These are phyloP conservation scores for Aspergillus quadrilineatus DNA, from an alignment of 2,329 filamentous ascomycete genomes.

Conservation along the genomic window DNA sequence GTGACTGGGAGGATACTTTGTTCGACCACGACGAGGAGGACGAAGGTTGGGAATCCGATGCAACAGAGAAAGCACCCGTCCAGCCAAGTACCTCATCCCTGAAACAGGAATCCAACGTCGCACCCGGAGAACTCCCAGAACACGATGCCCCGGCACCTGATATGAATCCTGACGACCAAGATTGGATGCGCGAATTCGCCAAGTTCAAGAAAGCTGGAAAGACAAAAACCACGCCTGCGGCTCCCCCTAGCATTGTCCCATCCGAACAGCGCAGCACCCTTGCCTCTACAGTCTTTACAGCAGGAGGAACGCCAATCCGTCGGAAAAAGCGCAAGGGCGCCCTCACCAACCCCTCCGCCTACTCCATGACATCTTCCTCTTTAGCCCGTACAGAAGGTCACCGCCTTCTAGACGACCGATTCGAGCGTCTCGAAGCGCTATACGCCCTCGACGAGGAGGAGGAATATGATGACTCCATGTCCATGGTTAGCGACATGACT, in stretches of 20 bases:
- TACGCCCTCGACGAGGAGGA: slow-evolving; percentile 65
- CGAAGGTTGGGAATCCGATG: slow-evolving; percentile 92
- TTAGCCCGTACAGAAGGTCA: slow-evolving; percentile 85
- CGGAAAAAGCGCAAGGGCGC: slow-evolving; percentile 95
- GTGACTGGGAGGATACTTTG: slow-evolving; percentile 70
- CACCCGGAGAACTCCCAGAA: slow-evolving; percentile 34
- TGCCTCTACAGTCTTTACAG: slow-evolving; percentile 51
- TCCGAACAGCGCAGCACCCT: slow-evolving; percentile 44
- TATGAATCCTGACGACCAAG: slow-evolving; percentile 64
- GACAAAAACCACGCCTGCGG: slow-evolving; percentile 38
- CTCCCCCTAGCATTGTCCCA: slow-evolving; percentile 38
- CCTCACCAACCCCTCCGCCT: slow-evolving; percentile 79
- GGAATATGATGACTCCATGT: slow-evolving; percentile 53
- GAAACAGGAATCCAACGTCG: slow-evolving; percentile 7
- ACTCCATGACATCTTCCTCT: slow-evolving; percentile 89
- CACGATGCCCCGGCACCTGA: slow-evolving; percentile 42
- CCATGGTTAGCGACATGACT: slow-evolving; percentile 52
- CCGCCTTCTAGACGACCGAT: slow-evolving; percentile 80
- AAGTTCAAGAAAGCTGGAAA: slow-evolving; percentile 83
- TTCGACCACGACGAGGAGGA: slow-evolving; percentile 60
- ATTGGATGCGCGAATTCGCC: slow-evolving; percentile 90
- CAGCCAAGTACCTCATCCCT: slow-evolving; percentile 32
- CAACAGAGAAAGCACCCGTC: slow-evolving; percentile 71
- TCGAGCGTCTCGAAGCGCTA: slow-evolving; percentile 84
- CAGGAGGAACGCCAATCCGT: slow-evolving; percentile 64